Conservation (phyloP, 1,139 yeast genomes). For the Candida pseudoviswanathii region DNA sequence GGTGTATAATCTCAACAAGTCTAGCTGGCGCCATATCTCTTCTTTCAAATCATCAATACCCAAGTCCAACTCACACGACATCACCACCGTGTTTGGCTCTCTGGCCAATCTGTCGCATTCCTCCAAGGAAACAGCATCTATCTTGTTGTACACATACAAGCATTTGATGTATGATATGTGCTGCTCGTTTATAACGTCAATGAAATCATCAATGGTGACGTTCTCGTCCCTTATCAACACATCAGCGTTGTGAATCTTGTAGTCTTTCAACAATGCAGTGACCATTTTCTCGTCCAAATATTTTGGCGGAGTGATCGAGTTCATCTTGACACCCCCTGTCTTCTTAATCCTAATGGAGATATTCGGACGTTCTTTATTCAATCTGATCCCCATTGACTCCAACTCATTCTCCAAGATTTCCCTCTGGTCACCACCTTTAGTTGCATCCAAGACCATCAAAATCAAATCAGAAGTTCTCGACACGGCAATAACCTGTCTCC, state of each 20-base stretch:
- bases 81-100: conserved; percentile 88
- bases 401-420: conserved; percentile 83
- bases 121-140: conserved; percentile 92
- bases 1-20: conserved; percentile 79
- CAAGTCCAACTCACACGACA: conserved; percentile 85
- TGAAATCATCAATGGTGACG: conserved; percentile 90
- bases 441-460: conserved; percentile 93
- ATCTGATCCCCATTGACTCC: conserved; percentile 90
- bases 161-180: conserved; percentile 90
- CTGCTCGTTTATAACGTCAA: conserved; percentile 85
- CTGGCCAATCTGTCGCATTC: conserved; percentile 92
- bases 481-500: conserved; percentile 94
- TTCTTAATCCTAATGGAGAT: conserved; percentile 76
- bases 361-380: conserved; percentile 82
- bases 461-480: conserved; percentile 94
- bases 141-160: conserved; percentile 89
- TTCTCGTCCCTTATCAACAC: conserved; percentile 87
- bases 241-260: conserved; percentile 90
- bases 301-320: conserved; percentile 80
- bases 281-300: conserved; percentile 81
- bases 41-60: conserved; percentile 88
- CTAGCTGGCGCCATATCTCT: conserved; percentile 89
- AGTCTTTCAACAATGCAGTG: conserved; percentile 75
- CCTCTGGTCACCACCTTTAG: conserved; percentile 88
- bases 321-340: conserved; percentile 90